Percentiles rank a stretch among this genome's conserved stretches.
phyloP scores from a whole-genome alignment of 805 yeast genomes.

The Candida tallmaniae region DNA sequence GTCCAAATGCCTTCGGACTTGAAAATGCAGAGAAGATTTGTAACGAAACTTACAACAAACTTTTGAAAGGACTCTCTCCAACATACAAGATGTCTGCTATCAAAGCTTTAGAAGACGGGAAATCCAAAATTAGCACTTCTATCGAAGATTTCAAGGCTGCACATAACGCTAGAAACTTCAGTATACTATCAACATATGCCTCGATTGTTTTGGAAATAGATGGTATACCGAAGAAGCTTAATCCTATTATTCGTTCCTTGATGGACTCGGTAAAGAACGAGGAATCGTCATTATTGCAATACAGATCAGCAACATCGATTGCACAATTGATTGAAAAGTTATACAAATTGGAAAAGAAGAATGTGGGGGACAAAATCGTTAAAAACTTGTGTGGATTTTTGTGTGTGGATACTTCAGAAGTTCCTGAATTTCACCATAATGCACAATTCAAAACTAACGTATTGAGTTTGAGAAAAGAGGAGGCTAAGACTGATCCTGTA shows the following conservation, averaged over 20 bases:
- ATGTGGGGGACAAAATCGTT: conserved; percentile 81
- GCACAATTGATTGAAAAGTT: conserved; percentile 61
- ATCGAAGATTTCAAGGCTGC: conserved; percentile 63
- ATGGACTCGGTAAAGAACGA: conserved; percentile 92
- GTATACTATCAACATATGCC: conserved; percentile 72
- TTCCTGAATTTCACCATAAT: conserved; percentile 82
- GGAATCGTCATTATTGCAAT: conserved; percentile 59
- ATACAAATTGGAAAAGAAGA: conserved; percentile 50
- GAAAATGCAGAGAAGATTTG: conserved; percentile 70
- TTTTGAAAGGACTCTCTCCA: conserved; percentile 59
- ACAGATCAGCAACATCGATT: conserved; percentile 65
- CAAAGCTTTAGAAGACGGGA: conserved; percentile 74
- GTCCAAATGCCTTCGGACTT: conserved; percentile 85
- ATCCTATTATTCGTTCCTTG: conserved; percentile 80
- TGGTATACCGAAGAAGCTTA: conserved; percentile 80
- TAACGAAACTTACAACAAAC: conserved; percentile 59
- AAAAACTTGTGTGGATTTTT: conserved; percentile 88
- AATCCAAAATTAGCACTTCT: conserved; percentile 59
- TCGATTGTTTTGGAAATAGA: conserved; percentile 62
- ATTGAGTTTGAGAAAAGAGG: conserved; percentile 76
- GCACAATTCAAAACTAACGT: conserved; percentile 50
- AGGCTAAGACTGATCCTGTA: conserved; percentile 55
- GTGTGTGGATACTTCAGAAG: conserved; percentile 94
- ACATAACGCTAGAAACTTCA: conserved; percentile 44
- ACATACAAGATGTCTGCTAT: conserved; percentile 66